Evolutionary conservation across 495 filamentous ascomycete genomes (phyloP).

Genomic region (Lasiosphaeria miniovina): DNA sequence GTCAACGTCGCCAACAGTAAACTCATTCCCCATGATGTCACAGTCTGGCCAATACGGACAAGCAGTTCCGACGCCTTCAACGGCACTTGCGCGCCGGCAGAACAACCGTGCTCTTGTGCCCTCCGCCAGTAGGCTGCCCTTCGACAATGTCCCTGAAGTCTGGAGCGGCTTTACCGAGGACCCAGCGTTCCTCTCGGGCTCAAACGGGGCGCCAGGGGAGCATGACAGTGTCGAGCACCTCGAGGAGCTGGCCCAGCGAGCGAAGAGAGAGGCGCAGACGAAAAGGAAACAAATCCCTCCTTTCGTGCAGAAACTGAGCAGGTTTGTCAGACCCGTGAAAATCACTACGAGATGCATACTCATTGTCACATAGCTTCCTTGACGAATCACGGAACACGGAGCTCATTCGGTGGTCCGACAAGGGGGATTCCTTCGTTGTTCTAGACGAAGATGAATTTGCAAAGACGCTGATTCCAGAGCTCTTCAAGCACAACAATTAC

Average conservation of each 20-base stretch:
- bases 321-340: conserved; percentile 49
- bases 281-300: conserved; percentile 94
- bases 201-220: conserved; percentile 45
- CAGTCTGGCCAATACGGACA: conserved; percentile 42
- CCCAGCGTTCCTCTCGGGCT: conserved; percentile 32
- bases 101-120: conserved; percentile 61
- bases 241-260: conserved; percentile 67
- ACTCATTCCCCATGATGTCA: conserved; percentile 44
- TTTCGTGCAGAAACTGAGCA: conserved; percentile 98
- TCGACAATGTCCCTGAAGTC: conserved; percentile 41
- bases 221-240: conserved; percentile 73
- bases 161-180: conserved; percentile 53
- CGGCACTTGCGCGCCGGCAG: conserved; percentile 62
- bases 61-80: conserved; percentile 45
- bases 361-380: conserved; percentile 64
- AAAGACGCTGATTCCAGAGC: conserved; percentile 90
- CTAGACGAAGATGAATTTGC: conserved; percentile 98
- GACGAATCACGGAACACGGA: conserved; percentile 89
- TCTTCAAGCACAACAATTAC: conserved; percentile 99
- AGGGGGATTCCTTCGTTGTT: conserved; percentile 94
- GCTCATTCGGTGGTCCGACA: conserved; percentile 94
- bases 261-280: conserved; percentile 77
- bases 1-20: conserved; percentile 28
- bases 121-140: conserved; percentile 36
- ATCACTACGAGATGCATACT: background rate